Conservation (phyloP, 2,329 filamentous ascomycete genomes). For the Colletotrichum liriopes region DNA sequence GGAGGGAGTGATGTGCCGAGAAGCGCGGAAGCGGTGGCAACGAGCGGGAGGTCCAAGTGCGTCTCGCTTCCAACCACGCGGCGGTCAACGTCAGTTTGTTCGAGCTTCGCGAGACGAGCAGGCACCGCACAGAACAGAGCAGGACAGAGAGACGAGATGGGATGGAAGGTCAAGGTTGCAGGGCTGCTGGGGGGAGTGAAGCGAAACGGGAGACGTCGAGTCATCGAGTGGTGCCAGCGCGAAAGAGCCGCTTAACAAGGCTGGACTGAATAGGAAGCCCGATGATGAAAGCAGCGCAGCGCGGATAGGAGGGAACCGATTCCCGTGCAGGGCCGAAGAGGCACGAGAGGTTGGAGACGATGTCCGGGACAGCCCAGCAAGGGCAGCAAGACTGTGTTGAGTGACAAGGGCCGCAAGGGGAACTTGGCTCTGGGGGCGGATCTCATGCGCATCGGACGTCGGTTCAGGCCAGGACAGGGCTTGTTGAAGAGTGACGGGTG, state of each 20-base stretch:
- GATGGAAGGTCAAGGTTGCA: conserved; percentile 39
- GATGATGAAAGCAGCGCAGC: conserved; percentile 22
- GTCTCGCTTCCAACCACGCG: conserved; percentile 27
- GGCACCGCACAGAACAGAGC: conserved; percentile 11
- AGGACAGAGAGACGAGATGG: conserved; percentile 19
- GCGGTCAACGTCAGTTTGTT: conserved; percentile 24
- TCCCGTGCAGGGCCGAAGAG: conserved; percentile 34
- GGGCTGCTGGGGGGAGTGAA: conserved; percentile 28
- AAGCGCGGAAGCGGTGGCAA: conserved; percentile 34
- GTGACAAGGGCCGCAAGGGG: conserved; percentile 33
- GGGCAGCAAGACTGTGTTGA: conserved; percentile 30
- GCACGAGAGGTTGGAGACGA: conserved; percentile 39
- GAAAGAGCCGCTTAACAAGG: conserved; percentile 40
- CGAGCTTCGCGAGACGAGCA: conserved; percentile 25
- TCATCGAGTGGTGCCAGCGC: conserved; percentile 38
- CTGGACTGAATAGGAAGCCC: conserved; percentile 40
- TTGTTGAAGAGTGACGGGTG: conserved; percentile 31
- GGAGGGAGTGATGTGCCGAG: conserved; percentile 24
- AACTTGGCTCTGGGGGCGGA: conserved; percentile 42
- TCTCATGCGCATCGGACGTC: conserved; percentile 41
- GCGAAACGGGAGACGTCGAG: conserved; percentile 37
- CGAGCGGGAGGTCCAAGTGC: conserved; percentile 28
- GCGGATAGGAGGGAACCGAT: conserved; percentile 32
- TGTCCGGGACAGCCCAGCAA: conserved; percentile 30
- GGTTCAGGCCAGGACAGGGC: conserved; percentile 40